A percentile compares a stretch with the other conserved stretches of the same genome.
phyloP scores from a whole-genome alignment of 2,329 filamentous ascomycete genomes.

The Sclerotiophoma versabilis region DNA sequence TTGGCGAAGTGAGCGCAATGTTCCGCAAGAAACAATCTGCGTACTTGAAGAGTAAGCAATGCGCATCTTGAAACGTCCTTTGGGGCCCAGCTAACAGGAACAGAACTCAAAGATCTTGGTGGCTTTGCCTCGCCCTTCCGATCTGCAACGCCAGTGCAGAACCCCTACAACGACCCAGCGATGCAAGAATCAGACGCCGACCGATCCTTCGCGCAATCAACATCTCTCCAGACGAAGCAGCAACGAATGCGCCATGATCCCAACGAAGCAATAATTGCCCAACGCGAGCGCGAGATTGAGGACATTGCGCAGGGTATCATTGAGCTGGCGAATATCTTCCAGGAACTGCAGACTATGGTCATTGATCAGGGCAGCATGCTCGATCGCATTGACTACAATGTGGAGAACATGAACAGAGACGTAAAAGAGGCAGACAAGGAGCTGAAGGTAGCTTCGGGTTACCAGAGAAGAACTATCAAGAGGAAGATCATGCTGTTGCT shows the following conservation, averaged over 20 bases:
- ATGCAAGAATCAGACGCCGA: constrained; percentile 89
- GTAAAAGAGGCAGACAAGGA: constrained; percentile 94
- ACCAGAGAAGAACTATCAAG: constrained; percentile 88
- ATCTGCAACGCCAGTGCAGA: constrained; percentile 56
- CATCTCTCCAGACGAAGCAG: constrained; percentile 79
- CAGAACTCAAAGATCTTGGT: constrained; percentile 55
- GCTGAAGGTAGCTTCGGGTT: constrained; percentile 83
- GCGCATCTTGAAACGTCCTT: neutral
- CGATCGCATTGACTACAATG: constrained; percentile 76
- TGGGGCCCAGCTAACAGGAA: constrained; percentile 19
- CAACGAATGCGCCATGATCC: constrained; percentile 68
- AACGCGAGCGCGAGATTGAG: constrained; percentile 95
- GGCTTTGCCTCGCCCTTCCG: constrained; percentile 59
- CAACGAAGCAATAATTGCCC: constrained; percentile 79
- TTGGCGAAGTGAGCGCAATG: constrained; percentile 88
- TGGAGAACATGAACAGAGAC: constrained; percentile 92
- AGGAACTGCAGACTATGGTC: constrained; percentile 92
- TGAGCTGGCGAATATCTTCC: constrained; percentile 94
- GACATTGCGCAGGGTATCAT: constrained; percentile 99
- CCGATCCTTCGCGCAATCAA: constrained; percentile 87
- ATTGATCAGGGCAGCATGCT: constrained; percentile 62
- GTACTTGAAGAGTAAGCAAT: constrained; percentile 82
- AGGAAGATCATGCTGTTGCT: constrained; percentile 92
- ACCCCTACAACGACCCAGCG: constrained; percentile 82
- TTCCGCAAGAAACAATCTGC: constrained; percentile 98